Percentiles rank a stretch among this genome's conserved stretches.
Conservation (phyloP, 495 filamentous ascomycete genomes). For the Hyaloscypha variabilis region DNA sequence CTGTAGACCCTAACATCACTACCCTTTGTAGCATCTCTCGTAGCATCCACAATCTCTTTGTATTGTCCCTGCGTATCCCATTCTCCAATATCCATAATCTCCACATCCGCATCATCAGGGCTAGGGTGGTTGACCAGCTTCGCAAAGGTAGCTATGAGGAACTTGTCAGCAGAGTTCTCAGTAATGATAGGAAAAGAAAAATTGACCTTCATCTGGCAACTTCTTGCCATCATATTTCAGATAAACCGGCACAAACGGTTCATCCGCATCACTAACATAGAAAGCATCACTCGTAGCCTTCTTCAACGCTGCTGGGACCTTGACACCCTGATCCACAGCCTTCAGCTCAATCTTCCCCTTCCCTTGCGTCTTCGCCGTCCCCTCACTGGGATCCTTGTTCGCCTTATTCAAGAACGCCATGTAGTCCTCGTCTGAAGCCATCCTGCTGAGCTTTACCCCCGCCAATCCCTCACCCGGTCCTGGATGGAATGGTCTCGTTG, state of each 20-base stretch:
- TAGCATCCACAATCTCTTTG: slow-evolving; percentile 56
- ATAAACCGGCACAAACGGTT: slow-evolving; percentile 77
- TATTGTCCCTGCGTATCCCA: slow-evolving; percentile 67
- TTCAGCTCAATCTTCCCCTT: slow-evolving; percentile 42
- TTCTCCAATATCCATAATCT: slow-evolving; percentile 55
- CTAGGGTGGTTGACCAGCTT: slow-evolving; percentile 56
- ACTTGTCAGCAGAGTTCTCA: background rate
- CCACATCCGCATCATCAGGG: slow-evolving; percentile 45
- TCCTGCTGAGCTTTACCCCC: slow-evolving; percentile 35
- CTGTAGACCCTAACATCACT: slow-evolving; percentile 73
- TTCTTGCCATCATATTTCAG: slow-evolving; percentile 59
- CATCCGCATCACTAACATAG: slow-evolving; percentile 81
- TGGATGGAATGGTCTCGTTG: background rate
- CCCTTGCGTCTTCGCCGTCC: slow-evolving; percentile 35
- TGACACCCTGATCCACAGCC: slow-evolving; percentile 50
- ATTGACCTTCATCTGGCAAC: slow-evolving; percentile 66
- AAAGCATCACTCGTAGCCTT: slow-evolving; percentile 56
- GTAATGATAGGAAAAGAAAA: slow-evolving; percentile 23
- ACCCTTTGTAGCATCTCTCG: slow-evolving; percentile 54
- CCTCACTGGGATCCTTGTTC: slow-evolving; percentile 64
- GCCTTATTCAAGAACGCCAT: slow-evolving; percentile 82
- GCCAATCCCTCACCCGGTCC: background rate
- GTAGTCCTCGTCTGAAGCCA: slow-evolving; percentile 83
- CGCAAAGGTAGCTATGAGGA: slow-evolving; percentile 55
- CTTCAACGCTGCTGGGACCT: slow-evolving; percentile 59